A percentile compares a stretch with the other conserved stretches of the same genome.
Conservation (phyloP, 1,284 basidiomycete species). For the Ganoderma leucocontextum region DNA sequence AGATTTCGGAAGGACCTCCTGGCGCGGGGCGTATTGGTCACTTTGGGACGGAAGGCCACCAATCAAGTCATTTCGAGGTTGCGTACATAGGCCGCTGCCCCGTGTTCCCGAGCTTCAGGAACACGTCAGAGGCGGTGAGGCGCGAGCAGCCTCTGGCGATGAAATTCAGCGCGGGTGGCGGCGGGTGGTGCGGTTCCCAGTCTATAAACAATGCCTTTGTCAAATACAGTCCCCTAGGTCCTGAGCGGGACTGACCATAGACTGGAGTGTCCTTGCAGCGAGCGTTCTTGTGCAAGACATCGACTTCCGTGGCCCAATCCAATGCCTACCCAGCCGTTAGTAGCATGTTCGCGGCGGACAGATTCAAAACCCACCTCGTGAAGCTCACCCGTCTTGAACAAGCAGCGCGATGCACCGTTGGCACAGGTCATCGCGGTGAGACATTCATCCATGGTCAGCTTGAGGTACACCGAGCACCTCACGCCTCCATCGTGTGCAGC, state of each 20-base stretch:
- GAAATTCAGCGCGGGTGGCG: conserved; percentile 26
- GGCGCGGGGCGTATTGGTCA: conserved; percentile 21
- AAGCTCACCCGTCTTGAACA: conserved; percentile 15
- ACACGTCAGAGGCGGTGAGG: conserved; percentile 29
- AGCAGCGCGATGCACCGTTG: conserved; percentile 24
- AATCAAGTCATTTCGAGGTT: conserved; percentile 26
- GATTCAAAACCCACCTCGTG: conserved; percentile 10
- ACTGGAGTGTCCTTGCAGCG: conserved; percentile 18
- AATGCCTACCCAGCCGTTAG: conserved; percentile 20
- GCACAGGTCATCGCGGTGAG: conserved; percentile 30
- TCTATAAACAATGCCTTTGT: conserved; percentile 11
- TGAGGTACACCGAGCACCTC: conserved; percentile 23
- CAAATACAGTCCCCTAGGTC: no score
- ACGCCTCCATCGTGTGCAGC: conserved; percentile 26
- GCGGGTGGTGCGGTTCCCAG: conserved; percentile 21
- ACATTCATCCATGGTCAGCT: conserved; percentile 30
- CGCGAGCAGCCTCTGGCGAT: conserved; percentile 29
- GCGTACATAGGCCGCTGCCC: conserved; percentile 30
- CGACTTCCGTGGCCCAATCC: conserved; percentile 28
- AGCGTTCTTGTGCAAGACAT: conserved; percentile 29
- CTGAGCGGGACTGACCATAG: conserved; percentile 14
- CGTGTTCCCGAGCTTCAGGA: conserved; percentile 36
- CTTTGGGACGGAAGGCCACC: conserved; percentile 12
- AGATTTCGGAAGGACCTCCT: conserved; percentile 20
- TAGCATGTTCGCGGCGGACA: background rate